Evolutionary conservation across 331 rosid species (phyloP).

Genomic region (Quercus phellos): DNA sequence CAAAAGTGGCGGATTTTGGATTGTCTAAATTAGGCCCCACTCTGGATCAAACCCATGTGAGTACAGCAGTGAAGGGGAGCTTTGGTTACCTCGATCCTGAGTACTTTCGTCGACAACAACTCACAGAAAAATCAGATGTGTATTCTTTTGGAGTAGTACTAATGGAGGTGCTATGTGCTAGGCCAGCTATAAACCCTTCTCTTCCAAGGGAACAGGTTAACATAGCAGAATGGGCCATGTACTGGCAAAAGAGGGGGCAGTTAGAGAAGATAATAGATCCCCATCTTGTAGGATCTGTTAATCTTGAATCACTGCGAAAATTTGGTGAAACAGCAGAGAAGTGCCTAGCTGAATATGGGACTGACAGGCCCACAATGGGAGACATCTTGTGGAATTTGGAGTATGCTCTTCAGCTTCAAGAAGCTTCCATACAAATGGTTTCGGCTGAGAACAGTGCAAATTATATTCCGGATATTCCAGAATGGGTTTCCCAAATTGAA

Average conservation of each 20-base stretch:
- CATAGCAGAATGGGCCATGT: slow-evolving; percentile 53
- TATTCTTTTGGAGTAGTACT: slow-evolving; percentile 48
- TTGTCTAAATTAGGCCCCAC: slow-evolving; percentile 51
- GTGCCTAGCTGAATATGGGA: slow-evolving; percentile 42
- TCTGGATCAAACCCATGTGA: slow-evolving; percentile 47
- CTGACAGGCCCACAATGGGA: slow-evolving; percentile 53
- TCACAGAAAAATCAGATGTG: slow-evolving; percentile 50
- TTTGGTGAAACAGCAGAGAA: slow-evolving; percentile 56
- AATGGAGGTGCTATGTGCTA: slow-evolving; percentile 42
- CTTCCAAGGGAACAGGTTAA: slow-evolving; percentile 46
- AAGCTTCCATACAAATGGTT: slow-evolving; percentile 17
- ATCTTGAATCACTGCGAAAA: slow-evolving; percentile 31
- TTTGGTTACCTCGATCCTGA: slow-evolving; percentile 52
- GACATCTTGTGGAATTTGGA: slow-evolving; percentile 50
- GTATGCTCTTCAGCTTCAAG: slow-evolving; percentile 39
- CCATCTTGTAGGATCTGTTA: slow-evolving; percentile 26
- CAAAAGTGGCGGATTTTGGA: slow-evolving; percentile 51
- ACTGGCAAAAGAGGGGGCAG: slow-evolving; percentile 36
- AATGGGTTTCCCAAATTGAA: slow-evolving; percentile 16
- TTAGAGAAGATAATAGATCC: slow-evolving; percentile 39
- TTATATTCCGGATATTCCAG: slow-evolving; percentile 17
- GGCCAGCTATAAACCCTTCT: slow-evolving; percentile 46
- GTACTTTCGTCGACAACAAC: slow-evolving; percentile 46
- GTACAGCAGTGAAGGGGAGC: slow-evolving; percentile 54
- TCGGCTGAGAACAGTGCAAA: slow-evolving; percentile 16